Evolutionary conservation across 2,329 filamentous ascomycete genomes (phyloP), one percentile per base, ranked within the genome.

Genomic region (Hymenoscyphus salicellus): DNA sequence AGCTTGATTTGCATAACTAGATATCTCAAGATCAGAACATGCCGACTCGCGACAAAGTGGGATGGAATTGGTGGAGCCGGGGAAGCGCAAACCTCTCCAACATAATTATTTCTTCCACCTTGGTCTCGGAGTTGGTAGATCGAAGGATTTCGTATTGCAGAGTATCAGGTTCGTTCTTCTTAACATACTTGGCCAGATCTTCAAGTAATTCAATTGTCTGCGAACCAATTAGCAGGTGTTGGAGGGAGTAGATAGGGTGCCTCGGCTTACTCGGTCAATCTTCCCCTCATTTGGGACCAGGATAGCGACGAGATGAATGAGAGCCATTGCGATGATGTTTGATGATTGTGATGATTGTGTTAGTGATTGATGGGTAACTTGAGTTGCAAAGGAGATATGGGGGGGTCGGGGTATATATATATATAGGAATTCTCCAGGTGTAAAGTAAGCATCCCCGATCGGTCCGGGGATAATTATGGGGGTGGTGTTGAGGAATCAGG

Each of bases 1-100:
- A 43, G 65, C 68, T 49, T 70, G 73, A 38, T 74, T 69, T 43
- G 72, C 70, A 38, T 74, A 75, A 16, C 73, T 75, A 58, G 60
- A 62, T 41, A 65, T 16, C 14, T 55, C 28, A 33, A 3, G 17
- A 43, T 33, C 8, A 16, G 11, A 60, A 62, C 16, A 32, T 14
- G n/a, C 7, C 16, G 38, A 16, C 36, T 38, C 36, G 14, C 16
- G 14, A 38, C 16, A 38, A 38, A 38, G 36, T 17, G 36, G 36
- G 36, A 14, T 14, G 11, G 11, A 3, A 36, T 36, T 11, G 33
- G 33, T 11, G 33, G 64, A 14, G 5, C 20, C 3, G 5, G 26
- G 32, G 49, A 55, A 20, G 10, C 60, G 61, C 63, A 17, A 57
- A 74, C 74, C 58, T 74, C 64, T 75, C 74, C 36, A 75, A 5